phyloP scores from a whole-genome alignment of 495 filamentous ascomycete genomes.

The Parachaetomium inaequale region DNA sequence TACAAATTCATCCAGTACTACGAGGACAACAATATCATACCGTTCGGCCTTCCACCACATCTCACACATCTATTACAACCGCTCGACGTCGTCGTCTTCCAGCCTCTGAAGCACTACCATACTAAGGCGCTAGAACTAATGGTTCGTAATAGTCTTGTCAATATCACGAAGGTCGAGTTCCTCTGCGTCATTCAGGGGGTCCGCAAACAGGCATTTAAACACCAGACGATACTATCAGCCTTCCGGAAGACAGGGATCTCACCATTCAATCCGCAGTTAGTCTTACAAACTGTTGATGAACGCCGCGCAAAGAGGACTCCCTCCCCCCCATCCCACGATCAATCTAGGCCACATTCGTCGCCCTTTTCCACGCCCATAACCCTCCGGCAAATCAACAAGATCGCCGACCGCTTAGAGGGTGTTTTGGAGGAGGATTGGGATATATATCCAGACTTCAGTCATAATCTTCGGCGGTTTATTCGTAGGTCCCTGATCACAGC shows the following conservation, averaged over 20 bases:
- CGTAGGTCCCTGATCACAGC: neutral
- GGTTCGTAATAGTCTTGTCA: neutral
- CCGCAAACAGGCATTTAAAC: neutral
- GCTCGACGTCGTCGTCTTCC: neutral
- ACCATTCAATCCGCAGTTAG: neutral
- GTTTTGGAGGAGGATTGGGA: neutral
- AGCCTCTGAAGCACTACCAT: slow-evolving; percentile 4
- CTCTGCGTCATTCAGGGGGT: neutral
- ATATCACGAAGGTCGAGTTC: slow-evolving; percentile 8
- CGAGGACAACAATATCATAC: neutral
- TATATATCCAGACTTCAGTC: neutral
- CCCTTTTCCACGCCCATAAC: neutral
- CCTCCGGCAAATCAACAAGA: neutral
- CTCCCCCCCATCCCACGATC: no score
- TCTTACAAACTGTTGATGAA: neutral
- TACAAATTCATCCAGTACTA: neutral
- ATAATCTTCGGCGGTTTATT: neutral
- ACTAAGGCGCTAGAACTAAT: no score
- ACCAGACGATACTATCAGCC: neutral
- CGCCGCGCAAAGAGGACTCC: no score
- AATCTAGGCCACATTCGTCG: neutral
- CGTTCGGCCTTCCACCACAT: neutral
- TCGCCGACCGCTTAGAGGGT: neutral
- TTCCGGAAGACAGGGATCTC: neutral
- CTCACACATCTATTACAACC: neutral